Evolutionary conservation across 257 asterid genomes (phyloP), one percentile per base, ranked within the genome.

Genomic region (Solanum lignicaule): DNA sequence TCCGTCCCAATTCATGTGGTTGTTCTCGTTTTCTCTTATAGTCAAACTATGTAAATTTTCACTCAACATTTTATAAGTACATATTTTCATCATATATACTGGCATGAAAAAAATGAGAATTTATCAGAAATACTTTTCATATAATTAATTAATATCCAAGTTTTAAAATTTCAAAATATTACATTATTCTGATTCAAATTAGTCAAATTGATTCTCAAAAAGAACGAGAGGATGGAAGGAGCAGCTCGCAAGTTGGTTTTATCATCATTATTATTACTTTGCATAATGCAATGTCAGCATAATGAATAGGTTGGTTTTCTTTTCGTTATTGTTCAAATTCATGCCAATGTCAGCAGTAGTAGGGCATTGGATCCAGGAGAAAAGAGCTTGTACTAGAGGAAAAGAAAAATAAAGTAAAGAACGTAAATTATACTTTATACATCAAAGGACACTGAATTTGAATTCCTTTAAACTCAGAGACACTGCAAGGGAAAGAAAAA

Each of bases 291-390:
- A 73, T 84, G 76, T 25, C 76, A 69, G 87, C 16, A 62, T 35
- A 41, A 11, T 85, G 58, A 85, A 38, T 85, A 85, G 43, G 81
- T 66, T 71, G 21, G 6, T 71, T 83, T 85, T n/a, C 58, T 75
- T 83, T 89, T 21, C 48, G 18, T 39, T 74, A 10, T 74, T 36
- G 81, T 69, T 83, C 81, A 83, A 72, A 87, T 21, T 29, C 71
- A 87, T 83, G 91, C 83, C 81, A 29, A 83, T 83, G 88, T 87
- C 91, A 89, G 83, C 33, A 16, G 15, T 35, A 11, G 69, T 66
- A 31, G 82, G 41, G 82, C 79, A 85, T 85, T 71, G 76, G 87
- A 85, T 85, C 87, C 87, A 85, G 62, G 87, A 85, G 82, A 85
- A 71, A 71, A 38, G 79, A 71, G 41, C 5, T 39, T 52, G 86